phyloP scores from a whole-genome alignment of 225 moss, liverwort and hornwort genomes.

The Anthoceros angustus region DNA sequence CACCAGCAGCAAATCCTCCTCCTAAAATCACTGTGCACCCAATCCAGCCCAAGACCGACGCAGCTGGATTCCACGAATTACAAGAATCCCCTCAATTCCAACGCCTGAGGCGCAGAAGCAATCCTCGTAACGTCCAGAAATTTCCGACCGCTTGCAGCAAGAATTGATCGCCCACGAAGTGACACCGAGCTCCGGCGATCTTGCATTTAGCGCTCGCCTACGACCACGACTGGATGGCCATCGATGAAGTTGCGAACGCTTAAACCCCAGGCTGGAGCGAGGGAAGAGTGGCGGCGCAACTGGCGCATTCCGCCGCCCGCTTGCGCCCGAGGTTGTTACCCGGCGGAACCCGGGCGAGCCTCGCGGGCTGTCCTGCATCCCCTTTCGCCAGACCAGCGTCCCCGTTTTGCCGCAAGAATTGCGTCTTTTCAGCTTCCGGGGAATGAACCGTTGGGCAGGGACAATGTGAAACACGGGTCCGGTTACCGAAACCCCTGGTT shows the following conservation, averaged over 20 bases:
- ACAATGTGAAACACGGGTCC: not conserved
- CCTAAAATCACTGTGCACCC: no score
- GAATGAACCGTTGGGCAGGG: slow-evolving; percentile 4
- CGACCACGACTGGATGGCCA: not conserved
- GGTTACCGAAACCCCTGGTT: not conserved
- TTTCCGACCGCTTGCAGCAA: not conserved
- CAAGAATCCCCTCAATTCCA: not conserved
- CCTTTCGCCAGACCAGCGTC: not conserved
- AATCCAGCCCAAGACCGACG: no score
- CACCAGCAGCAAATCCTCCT: no score
- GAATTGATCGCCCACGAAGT: not conserved
- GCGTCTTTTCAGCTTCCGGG: slow-evolving; percentile 3
- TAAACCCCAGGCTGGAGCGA: not conserved
- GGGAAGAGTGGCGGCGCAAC: slow-evolving; percentile 2
- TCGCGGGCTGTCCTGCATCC: not conserved
- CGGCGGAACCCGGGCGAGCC: not conserved
- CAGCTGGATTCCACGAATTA: not conserved
- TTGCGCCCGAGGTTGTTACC: not conserved
- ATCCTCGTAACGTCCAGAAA: not conserved
- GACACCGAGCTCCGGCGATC: not conserved
- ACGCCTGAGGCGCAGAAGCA: no score
- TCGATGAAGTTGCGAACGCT: not conserved
- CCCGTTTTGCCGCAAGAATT: not conserved
- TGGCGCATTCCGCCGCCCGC: not conserved
- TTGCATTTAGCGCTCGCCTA: no score